A percentile compares a stretch with the other conserved stretches of the same genome.
Conservation (phyloP, 768 basidiomycete genomes). For the Ramaria sp. region DNA sequence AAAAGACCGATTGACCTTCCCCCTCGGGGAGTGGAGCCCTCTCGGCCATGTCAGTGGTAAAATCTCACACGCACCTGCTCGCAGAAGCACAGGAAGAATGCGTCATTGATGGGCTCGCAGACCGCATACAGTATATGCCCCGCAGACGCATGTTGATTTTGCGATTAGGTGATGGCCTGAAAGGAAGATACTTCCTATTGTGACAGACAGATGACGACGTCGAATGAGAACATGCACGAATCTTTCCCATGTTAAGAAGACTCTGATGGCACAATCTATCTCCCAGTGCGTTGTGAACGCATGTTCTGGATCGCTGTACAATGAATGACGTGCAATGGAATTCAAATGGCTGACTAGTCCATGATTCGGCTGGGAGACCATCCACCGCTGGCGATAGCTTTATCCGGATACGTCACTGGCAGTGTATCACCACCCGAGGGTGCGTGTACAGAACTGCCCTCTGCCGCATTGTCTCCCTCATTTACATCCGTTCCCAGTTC, state of each 20-base stretch:
- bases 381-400: background rate
- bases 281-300: background rate
- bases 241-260: background rate
- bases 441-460: background rate
- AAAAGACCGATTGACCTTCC: background rate
- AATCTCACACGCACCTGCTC: background rate
- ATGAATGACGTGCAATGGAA: background rate
- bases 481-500: background rate
- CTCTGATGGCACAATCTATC: background rate
- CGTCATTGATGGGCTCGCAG: background rate
- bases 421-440: no score
- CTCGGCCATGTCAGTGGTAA: background rate
- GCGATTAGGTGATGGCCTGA: no score
- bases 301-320: background rate
- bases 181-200: no score
- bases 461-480: background rate
- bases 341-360: background rate
- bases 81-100: background rate
- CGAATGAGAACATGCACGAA: no score
- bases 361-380: slow-evolving; percentile 6
- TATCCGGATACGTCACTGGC: background rate
- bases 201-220: no score
- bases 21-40: background rate
- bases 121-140: no score
- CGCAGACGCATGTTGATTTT: no score